Percentiles rank a stretch among this genome's conserved stretches.
These are phyloP conservation scores for Cadophora gregata DNA, from an alignment of 2,329 filamentous ascomycete species.

Conservation along the genomic window DNA sequence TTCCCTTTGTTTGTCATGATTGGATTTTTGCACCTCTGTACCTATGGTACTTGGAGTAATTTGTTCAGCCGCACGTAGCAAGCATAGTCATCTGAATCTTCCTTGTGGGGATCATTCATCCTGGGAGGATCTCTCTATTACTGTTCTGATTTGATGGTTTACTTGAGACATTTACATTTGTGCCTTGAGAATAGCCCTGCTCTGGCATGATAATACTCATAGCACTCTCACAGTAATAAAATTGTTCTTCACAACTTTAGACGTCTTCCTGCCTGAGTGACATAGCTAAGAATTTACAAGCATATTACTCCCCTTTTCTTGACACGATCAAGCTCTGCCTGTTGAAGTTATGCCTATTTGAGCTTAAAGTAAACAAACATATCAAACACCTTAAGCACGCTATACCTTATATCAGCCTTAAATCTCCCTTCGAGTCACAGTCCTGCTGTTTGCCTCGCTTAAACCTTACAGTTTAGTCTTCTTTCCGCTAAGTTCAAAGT, in stretches of 20 bases:
- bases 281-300: background rate
- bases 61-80: background rate
- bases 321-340: background rate
- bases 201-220: background rate
- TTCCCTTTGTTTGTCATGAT: background rate
- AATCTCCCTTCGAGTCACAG: background rate
- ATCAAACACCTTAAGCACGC: background rate
- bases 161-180: too few relatives aligned
- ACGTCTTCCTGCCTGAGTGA: background rate
- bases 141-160: background rate
- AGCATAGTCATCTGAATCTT: background rate
- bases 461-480: background rate
- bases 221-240: background rate
- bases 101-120: background rate
- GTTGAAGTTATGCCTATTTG: background rate
- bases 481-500: background rate
- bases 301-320: background rate
- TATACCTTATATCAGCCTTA: background rate
- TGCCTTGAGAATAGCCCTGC: background rate
- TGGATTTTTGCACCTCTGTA: background rate
- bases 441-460: background rate
- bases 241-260: background rate
- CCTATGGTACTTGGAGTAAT: background rate
- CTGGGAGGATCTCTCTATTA: background rate
- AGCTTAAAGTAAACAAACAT: background rate